These are phyloP conservation scores for Nannizzia gypsea DNA, from an alignment of 2,329 filamentous ascomycete species.

Conservation along the genomic window DNA sequence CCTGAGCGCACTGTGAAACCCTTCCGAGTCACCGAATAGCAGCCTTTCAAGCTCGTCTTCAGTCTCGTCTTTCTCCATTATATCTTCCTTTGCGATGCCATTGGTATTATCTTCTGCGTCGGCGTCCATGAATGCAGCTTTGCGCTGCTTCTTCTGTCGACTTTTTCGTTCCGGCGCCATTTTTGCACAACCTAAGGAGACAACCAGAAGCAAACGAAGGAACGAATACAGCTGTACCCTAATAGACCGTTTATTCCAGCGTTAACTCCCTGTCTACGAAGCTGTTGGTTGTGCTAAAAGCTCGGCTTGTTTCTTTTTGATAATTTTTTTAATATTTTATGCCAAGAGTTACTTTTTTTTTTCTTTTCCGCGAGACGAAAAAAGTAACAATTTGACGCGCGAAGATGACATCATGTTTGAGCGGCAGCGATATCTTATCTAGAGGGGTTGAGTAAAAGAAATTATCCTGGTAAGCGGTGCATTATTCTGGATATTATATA, in stretches of 20 bases:
- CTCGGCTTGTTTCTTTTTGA: neutral
- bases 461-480: neutral
- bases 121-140: neutral
- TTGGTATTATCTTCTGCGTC: neutral
- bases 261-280: neutral
- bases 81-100: neutral
- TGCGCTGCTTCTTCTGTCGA: neutral
- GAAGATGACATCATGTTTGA: neutral
- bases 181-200: neutral
- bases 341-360: neutral
- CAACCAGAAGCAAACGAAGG: neutral
- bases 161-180: neutral
- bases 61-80: slow-evolving; percentile 55
- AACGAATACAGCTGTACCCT: neutral
- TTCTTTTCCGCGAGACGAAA: neutral
- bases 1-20: slow-evolving; percentile 66
- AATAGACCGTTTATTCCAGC: neutral
- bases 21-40: slow-evolving; percentile 76
- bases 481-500: too few relatives aligned
- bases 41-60: slow-evolving; percentile 79
- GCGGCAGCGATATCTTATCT: neutral
- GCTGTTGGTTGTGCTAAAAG: neutral
- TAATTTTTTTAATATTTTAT: neutral
- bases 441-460: neutral
- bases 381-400: neutral